phyloP scores from a whole-genome alignment of 176 grass and related monocot genomes.

The Oropetium thomaeum region DNA sequence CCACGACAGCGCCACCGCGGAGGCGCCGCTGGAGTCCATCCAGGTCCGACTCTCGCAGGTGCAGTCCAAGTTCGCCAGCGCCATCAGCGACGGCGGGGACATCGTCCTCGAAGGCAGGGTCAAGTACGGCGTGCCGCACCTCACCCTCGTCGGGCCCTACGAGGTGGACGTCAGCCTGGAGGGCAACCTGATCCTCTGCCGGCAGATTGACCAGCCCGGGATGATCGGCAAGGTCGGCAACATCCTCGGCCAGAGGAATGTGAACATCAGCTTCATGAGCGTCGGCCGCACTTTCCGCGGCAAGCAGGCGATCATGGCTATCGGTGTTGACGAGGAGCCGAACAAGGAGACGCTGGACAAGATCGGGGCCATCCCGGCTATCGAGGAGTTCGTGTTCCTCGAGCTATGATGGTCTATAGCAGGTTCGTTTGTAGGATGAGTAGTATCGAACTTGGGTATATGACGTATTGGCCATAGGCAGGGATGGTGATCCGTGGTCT shows the following conservation, averaged over 20 bases:
- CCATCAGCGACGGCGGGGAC: conserved; percentile 56
- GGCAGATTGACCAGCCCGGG: conserved; percentile 89
- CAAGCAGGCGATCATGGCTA: conserved; percentile 94
- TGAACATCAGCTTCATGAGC: conserved; percentile 97
- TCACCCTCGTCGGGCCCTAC: conserved; percentile 67
- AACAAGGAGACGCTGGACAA: conserved; percentile 68
- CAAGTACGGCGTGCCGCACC: conserved; percentile 74
- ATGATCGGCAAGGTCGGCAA: conserved; percentile 90
- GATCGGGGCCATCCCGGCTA: conserved; percentile 60
- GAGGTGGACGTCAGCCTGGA: conserved; percentile 88
- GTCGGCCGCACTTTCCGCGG: conserved; percentile 77
- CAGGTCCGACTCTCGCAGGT: conserved; percentile 66
- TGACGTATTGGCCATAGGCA: not conserved
- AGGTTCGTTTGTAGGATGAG: conserved; percentile 6
- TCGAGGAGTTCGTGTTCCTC: conserved; percentile 96
- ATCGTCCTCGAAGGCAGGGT: conserved; percentile 80
- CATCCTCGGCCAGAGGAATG: conserved; percentile 71
- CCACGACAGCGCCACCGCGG: conserved; percentile 45
- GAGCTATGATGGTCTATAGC: conserved; percentile 50
- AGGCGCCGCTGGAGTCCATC: conserved; percentile 68
- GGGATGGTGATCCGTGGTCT: conserved; percentile 20
- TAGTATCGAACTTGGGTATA: conserved; percentile 8
- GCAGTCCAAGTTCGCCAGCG: conserved; percentile 69
- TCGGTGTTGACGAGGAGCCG: conserved; percentile 91
- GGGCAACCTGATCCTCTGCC: conserved; percentile 84